A percentile compares a stretch with the other conserved stretches of the same genome.
Evolutionary conservation across 2,329 filamentous ascomycete genomes (phyloP).

Genomic region (Pestalotiopsis sp.): DNA sequence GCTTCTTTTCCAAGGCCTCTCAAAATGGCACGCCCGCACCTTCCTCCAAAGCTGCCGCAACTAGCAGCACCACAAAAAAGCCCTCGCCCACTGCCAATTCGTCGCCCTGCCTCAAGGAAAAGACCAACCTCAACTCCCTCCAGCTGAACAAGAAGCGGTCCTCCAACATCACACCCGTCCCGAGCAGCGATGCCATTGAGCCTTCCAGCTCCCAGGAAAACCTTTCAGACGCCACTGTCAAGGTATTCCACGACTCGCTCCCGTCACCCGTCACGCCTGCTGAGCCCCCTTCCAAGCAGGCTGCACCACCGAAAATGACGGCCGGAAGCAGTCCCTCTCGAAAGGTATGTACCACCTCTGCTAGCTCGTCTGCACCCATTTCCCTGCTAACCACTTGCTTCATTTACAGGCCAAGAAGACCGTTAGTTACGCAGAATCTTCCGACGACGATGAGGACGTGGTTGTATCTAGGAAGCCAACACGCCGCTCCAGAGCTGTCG

Average conservation of each 20-base stretch:
- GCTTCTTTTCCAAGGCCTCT: constrained; percentile 74
- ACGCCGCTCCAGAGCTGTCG: constrained; percentile 57
- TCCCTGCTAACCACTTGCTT: neutral
- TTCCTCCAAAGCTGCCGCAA: constrained; percentile 26
- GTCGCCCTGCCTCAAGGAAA: constrained; percentile 47
- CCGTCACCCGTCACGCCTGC: constrained; percentile 43
- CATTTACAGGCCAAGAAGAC: constrained; percentile 50
- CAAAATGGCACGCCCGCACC: constrained; percentile 39
- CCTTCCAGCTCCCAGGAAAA: constrained; percentile 72
- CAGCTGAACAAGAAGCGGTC: constrained; percentile 39
- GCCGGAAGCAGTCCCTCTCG: constrained; percentile 74
- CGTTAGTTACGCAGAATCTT: constrained; percentile 85
- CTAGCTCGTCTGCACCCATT: neutral
- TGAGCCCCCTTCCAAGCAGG: constrained; percentile 44
- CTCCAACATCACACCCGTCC: constrained; percentile 68
- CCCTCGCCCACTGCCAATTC: constrained; percentile 26
- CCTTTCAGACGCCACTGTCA: constrained; percentile 45
- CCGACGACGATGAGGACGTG: constrained; percentile 76
- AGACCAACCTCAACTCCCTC: constrained; percentile 49
- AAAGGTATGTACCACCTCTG: constrained; percentile 61
- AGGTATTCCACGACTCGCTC: constrained; percentile 57
- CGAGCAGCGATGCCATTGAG: constrained; percentile 77
- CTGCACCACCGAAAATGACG: constrained; percentile 43
- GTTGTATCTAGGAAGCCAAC: constrained; percentile 52
- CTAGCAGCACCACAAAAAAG: constrained; percentile 24